Percentiles rank a stretch among this genome's conserved stretches.
Conservation (phyloP, 805 yeast species). For the Nakazawaea laoshanensis region DNA sequence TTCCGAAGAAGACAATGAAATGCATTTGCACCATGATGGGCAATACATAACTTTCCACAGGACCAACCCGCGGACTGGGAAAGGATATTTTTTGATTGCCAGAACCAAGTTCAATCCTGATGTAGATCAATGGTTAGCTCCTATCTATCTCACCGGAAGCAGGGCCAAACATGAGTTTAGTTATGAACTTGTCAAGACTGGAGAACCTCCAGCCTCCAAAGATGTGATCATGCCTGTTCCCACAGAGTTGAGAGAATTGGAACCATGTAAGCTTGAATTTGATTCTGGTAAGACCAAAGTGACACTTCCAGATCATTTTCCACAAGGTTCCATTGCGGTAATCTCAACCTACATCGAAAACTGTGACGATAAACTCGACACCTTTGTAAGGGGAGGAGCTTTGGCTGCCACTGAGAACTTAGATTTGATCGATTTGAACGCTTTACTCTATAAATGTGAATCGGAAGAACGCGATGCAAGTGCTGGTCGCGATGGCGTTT, state of each 20-base stretch:
- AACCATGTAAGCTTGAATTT: constrained; percentile 37
- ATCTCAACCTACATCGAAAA: constrained; percentile 61
- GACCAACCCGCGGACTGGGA: constrained; percentile 73
- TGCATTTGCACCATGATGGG: constrained; percentile 91
- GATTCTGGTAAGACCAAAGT: constrained; percentile 42
- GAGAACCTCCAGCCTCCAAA: constrained; percentile 35
- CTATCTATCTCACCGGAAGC: constrained; percentile 53
- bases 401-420: constrained; percentile 59
- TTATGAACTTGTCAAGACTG: constrained; percentile 44
- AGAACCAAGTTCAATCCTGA: constrained; percentile 63
- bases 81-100: constrained; percentile 84
- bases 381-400: constrained; percentile 67
- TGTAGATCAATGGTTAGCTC: constrained; percentile 45
- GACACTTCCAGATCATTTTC: constrained; percentile 53
- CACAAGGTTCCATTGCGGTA: constrained; percentile 87
- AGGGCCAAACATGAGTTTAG: constrained; percentile 49
- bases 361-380: constrained; percentile 59
- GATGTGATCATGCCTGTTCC: constrained; percentile 54
- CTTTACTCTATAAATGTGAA: constrained; percentile 68
- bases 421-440: constrained; percentile 63
- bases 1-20: constrained; percentile 55
- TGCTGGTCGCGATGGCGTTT: constrained; percentile 63
- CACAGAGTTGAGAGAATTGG: constrained; percentile 46
- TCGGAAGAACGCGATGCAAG: constrained; percentile 83
- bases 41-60: constrained; percentile 89